Evolutionary conservation across 2,329 filamentous ascomycete species (phyloP), one percentile per base, ranked within the genome.

Genomic region (Fusarium succisae): DNA sequence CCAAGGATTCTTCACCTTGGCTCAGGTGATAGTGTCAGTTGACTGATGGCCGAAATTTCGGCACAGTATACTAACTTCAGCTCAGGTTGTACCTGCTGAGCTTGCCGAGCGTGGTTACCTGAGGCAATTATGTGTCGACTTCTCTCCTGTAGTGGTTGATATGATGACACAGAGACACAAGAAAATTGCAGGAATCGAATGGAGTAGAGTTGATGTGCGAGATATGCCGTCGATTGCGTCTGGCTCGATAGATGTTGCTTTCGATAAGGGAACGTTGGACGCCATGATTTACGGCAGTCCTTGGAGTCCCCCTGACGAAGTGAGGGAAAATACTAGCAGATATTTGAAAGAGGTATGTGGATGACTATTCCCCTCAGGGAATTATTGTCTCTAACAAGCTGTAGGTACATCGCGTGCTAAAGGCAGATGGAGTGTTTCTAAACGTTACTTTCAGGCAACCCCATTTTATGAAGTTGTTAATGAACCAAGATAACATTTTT

Each of bases 231-330:
- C 37, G 1, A 32, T 63, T 8, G 7, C 4, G 3, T 24, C 28
- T 12, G 37, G 28, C 6, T 61, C 43, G 9, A 37, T 63, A 20
- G 61, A 63, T n/a, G 54, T 61, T 13, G 55, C 61, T 9, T 60
- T 61, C 26, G 59, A 62, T 22, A 62, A 63, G 44, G 28, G 54
- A n/a, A 63, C 55, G 0, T 6, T 63, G 4, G 54, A 63, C 39
- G 55, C 61, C 20, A 63, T 63, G 54, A 63, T 63, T 9, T 26
- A 63, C 9, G 61, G 54, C 7, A 63, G 59, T 14, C 59, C 59
- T 8, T 62, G 59, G 59, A 57, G 1, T 18, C 61, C 54, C 10
- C 61, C 55, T 4, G 54, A 37, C 1, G 61, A 63, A 28, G 61
- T 60, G 6, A 63, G 6, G n/a, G 43, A 61, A 18, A 63, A 63